Evolutionary conservation across 345 rosid species (phyloP), one percentile per base, ranked within the genome.

Genomic region (Trapa bicornis): DNA sequence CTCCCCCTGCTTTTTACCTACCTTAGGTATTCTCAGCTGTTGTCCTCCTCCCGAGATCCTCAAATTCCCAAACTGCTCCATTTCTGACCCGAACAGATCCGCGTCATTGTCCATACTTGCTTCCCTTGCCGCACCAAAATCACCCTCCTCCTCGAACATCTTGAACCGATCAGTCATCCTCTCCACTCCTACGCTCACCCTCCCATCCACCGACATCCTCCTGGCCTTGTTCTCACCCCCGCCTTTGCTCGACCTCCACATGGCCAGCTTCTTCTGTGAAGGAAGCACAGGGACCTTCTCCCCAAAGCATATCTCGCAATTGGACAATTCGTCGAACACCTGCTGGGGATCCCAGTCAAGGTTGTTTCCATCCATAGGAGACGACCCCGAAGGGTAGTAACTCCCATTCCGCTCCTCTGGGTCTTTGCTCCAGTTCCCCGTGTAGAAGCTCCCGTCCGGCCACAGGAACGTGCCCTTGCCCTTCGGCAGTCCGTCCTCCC

Each of bases 401-500:
- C 82, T 87, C 47, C 96, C 97, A 68, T 77, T 90, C 75, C 77
- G 89, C 70, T 92, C 98, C 47, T 80, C 75, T 4, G 85, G 86
- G 72, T 90, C 92, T 32, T 74, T 87, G 70, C 92, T 88, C 98
- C 98, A 93, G 72, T 84, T 78, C 14, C 97, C 97, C 10, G 80
- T 86, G 47, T 93, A 90, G 65, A 83, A 90, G 72, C 97, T 88
- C 22, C 93, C 97, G 70, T 87, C 89, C 2, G 83, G 78, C 94
- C 96, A 84, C 73, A 81, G 84, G 17, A 71, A 82, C 0, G 90
- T 90, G 17, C 96, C 97, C 39, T 77, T 78, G 4, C 94, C 96
- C 76, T 84, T 88, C 1, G 98, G 98, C n/a, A 90, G 33, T 1
- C 89, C 84, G 61, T 88, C 88, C 66, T 93, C 94, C 96, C 97